Conservation (phyloP, 495 filamentous ascomycete genomes). For the Sordaria brevicollis region DNA sequence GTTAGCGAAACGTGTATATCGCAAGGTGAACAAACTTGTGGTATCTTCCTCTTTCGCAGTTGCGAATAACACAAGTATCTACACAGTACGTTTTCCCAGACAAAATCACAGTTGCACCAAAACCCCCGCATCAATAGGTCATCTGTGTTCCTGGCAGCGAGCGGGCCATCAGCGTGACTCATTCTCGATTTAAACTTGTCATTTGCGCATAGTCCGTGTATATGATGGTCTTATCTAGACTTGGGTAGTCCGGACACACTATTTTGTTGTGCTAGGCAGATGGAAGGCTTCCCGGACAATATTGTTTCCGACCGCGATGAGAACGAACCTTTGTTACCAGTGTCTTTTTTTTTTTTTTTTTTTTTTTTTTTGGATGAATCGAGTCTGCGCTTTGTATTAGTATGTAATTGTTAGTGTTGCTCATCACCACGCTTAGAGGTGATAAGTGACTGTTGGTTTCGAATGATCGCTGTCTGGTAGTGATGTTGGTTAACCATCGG, state of each 20-base stretch:
- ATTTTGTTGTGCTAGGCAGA: background rate
- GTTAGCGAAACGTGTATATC: too few relatives aligned
- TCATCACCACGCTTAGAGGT: background rate
- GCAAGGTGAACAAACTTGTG: too few relatives aligned
- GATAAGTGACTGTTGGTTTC: background rate
- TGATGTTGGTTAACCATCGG: background rate
- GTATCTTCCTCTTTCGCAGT: too few relatives aligned
- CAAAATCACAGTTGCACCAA: background rate
- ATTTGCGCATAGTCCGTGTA: background rate
- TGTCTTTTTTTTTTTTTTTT: too few relatives aligned
- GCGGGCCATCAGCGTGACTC: background rate
- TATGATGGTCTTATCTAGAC: too few relatives aligned
- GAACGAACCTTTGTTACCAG: too few relatives aligned
- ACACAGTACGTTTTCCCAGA: background rate
- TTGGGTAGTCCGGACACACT: background rate
- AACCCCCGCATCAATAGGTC: background rate
- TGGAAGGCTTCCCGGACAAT: too few relatives aligned
- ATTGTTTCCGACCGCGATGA: background rate
- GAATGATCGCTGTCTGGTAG: too few relatives aligned
- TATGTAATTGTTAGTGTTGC: background rate
- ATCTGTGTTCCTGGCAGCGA: background rate
- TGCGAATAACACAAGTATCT: background rate
- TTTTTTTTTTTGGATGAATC: background rate
- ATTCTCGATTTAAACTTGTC: background rate
- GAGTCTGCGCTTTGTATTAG: background rate